A percentile compares a stretch with the other conserved stretches of the same genome.
Conservation (phyloP, 805 yeast genomes). For the Lipomyces kockii region DNA sequence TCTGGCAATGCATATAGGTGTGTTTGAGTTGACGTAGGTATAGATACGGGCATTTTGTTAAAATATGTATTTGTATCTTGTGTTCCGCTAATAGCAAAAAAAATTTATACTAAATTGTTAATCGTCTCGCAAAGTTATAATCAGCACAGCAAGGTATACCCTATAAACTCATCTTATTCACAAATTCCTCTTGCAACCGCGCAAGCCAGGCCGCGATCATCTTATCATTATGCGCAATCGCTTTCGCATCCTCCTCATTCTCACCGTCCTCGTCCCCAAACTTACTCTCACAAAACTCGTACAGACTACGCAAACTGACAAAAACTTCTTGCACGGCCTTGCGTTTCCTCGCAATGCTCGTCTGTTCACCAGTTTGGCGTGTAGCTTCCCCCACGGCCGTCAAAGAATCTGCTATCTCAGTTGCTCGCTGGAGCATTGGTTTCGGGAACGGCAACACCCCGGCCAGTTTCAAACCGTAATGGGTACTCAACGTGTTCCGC, state of each 20-base stretch:
- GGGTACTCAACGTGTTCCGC: neutral
- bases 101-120: neutral
- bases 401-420: constrained; percentile 12
- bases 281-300: constrained; percentile 15
- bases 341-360: constrained; percentile 18
- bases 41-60: neutral
- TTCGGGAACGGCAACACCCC: constrained; percentile 22
- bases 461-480: constrained; percentile 28
- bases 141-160: neutral
- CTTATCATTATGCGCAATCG: neutral
- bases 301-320: constrained; percentile 18
- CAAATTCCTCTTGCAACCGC: constrained; percentile 19
- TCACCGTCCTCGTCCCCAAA: constrained; percentile 10
- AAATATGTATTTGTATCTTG: neutral
- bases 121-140: neutral
- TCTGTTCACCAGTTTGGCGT: neutral
- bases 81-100: neutral
- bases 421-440: constrained; percentile 15
- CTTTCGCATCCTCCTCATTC: neutral
- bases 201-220: constrained; percentile 21
- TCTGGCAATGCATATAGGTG: neutral
- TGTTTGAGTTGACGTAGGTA: neutral
- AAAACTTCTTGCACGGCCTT: constrained; percentile 18
- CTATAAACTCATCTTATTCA: constrained; percentile 17
- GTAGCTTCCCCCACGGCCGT: constrained; percentile 1